Evolutionary conservation across 305 asterid species (phyloP), one percentile per base, ranked within the genome.

Genomic region (Fraxinus ornus): DNA sequence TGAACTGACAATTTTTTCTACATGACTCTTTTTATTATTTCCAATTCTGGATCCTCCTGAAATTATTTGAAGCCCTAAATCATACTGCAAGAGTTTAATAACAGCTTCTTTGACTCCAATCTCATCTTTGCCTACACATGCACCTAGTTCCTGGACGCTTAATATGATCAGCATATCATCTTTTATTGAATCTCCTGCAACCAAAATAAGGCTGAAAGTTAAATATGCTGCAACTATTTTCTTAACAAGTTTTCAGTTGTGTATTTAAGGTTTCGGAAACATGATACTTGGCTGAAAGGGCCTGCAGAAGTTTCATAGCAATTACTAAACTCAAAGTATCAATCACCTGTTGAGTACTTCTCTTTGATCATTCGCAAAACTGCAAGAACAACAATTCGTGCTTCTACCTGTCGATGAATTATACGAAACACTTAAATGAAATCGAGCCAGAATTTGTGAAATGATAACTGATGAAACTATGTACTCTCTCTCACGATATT

Each of bases 341-440:
- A 72, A 72, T 82, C 83, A 95, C 99, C 99, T 87, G 91, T 83
- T 80, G 55, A 80, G 78, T 88, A 85, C 83, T 88, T 90, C 82
- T 94, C 98, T 88, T 92, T 95, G 87, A 95, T 91, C 98, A 90
- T 95, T 35, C 95, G 87, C 81, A 95, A 86, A 87, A 93, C 98
- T 10, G 99, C 98, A 76, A 95, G 97, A 85, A 95, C 95, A 86
- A 95, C 92, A 9, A 93, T 88, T 37, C 99, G 93, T 79, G 97
- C 97, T 90, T 95, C 99, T 86, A 94, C 91, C 99, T 95, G 91
- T 21, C 82, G 76, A 83, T 60, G 82, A 52, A 84, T 78, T 70
- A 81, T 22, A 32, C 44, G 68, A 75, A 77, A 62, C 72, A 80
- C 30, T 80, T 19, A 44, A 26, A 79, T 83, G 80, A 85, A 75